A percentile compares a stretch with the other conserved stretches of the same genome.
Evolutionary conservation across 2,329 filamentous ascomycete species (phyloP).

Genomic region (Pseudogymnoascus pannorum): DNA sequence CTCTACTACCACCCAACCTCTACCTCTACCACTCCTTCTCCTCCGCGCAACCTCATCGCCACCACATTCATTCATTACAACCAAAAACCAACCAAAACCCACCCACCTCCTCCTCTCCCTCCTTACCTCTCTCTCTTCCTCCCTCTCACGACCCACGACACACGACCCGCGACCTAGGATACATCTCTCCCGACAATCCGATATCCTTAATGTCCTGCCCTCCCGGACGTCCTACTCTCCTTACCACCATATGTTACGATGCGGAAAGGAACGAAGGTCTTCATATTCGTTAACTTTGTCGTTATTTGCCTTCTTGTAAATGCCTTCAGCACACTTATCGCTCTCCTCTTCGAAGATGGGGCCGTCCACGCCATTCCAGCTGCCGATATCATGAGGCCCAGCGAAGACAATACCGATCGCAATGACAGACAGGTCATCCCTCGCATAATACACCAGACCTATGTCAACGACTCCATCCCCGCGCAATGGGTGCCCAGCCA

Average conservation of each 20-base stretch:
- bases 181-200: not conserved
- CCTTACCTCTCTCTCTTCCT: too few relatives aligned
- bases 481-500: constrained; percentile 59
- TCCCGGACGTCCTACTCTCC: not conserved
- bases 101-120: not conserved
- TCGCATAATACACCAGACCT: constrained; percentile 73
- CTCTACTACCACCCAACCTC: not conserved
- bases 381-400: constrained; percentile 58
- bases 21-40: not conserved
- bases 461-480: constrained; percentile 63
- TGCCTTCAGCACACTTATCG: constrained; percentile 63
- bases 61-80: constrained; percentile 3
- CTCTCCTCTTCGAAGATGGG: constrained; percentile 61
- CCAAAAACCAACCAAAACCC: not conserved
- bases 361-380: constrained; percentile 58
- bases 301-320: constrained; percentile 58
- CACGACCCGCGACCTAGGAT: not conserved
- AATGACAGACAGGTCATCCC: constrained; percentile 55
- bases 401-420: constrained; percentile 51
- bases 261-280: constrained; percentile 28
- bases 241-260: constrained; percentile 19
- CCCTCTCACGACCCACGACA: too few relatives aligned
- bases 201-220: constrained; percentile 1
- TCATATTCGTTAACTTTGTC: constrained; percentile 50
- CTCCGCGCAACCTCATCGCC: not conserved